Conservation (phyloP, 2,329 filamentous ascomycete species). For the Trichoderma brevicompactum region DNA sequence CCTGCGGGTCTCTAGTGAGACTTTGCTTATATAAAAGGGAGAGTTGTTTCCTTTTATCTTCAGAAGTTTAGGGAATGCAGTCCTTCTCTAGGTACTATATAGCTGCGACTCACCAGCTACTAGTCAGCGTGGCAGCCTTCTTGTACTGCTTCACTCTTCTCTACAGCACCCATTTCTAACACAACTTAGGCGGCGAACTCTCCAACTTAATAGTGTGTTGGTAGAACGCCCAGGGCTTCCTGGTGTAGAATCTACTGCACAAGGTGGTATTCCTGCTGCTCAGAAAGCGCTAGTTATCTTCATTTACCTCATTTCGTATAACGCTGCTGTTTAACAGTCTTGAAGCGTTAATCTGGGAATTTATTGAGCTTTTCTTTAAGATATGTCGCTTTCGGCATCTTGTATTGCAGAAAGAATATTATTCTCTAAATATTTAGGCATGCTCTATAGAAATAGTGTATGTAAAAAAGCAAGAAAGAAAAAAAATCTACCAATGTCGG, state of each 20-base stretch:
- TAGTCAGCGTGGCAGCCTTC: too few relatives aligned
- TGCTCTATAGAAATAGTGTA: background rate
- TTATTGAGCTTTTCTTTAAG: conserved; percentile 10
- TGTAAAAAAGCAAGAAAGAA: too few relatives aligned
- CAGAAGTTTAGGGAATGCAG: too few relatives aligned
- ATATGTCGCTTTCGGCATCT: background rate
- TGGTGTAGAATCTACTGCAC: conserved; percentile 21
- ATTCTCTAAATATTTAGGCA: conserved; percentile 7
- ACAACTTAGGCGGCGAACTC: conserved; percentile 20
- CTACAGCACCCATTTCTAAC: background rate
- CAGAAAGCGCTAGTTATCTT: conserved; percentile 24
- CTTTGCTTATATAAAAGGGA: too few relatives aligned
- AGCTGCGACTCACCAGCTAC: too few relatives aligned
- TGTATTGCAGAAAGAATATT: background rate
- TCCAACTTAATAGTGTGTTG: conserved; percentile 24
- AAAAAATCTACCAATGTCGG: too few relatives aligned
- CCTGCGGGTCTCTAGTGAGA: too few relatives aligned
- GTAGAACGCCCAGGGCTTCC: background rate
- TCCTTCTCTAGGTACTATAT: too few relatives aligned
- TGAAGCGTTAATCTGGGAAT: conserved; percentile 16
- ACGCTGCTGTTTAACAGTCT: background rate
- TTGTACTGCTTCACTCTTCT: too few relatives aligned
- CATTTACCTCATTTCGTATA: conserved; percentile 4
- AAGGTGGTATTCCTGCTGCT: conserved; percentile 25
- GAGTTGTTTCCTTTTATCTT: too few relatives aligned